phyloP scores from a whole-genome alignment of 352 stramenopile genomes.

The Globisporangium iwayamae region DNA sequence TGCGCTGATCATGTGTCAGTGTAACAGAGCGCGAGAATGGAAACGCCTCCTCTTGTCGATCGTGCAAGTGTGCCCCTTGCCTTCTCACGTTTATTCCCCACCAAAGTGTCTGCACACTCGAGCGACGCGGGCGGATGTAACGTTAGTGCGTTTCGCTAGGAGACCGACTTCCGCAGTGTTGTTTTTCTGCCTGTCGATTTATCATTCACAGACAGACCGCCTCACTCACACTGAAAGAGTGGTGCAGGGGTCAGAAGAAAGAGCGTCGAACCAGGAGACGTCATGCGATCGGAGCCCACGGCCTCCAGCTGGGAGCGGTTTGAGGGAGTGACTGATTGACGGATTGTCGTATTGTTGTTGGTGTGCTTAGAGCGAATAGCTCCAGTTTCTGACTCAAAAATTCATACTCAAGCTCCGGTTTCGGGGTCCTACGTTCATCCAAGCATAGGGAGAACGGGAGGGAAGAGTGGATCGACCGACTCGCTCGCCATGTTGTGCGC shows the following conservation, averaged over 20 bases:
- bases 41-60: too few relatives aligned
- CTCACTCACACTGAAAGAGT: neutral
- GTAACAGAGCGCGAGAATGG: too few relatives aligned
- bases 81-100: neutral
- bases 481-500: neutral
- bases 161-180: neutral
- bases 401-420: neutral
- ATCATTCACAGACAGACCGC: neutral
- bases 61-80: neutral
- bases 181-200: neutral
- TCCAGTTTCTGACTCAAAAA: constrained; percentile 10
- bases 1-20: too few relatives aligned
- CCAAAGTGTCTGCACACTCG: neutral
- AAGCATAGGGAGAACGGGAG: constrained; percentile 8
- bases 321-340: neutral
- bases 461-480: constrained; percentile 1
- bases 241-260: neutral
- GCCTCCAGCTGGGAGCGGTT: neutral
- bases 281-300: neutral
- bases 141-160: neutral
- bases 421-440: constrained; percentile 4
- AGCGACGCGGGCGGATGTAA: neutral
- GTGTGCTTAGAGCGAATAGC: constrained; percentile 2
- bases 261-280: neutral
- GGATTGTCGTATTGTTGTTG: neutral